Evolutionary conservation across 169 alveolate genomes (phyloP).

Genomic region (Perkinsus marinus): DNA sequence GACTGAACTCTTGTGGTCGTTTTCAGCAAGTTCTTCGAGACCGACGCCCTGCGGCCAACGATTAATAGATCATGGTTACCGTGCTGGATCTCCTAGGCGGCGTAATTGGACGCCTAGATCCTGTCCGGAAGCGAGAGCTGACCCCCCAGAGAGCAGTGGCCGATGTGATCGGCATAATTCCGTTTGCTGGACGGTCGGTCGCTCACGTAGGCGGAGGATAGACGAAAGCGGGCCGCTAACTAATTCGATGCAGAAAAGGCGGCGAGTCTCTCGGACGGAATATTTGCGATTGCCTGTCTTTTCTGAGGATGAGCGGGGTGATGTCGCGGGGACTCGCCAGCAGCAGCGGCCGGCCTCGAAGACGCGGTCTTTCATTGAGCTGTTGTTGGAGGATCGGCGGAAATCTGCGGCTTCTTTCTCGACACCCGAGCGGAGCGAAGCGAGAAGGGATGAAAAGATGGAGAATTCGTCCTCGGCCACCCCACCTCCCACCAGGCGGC

Average conservation of each 20-base stretch:
- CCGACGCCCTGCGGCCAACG: too few relatives aligned
- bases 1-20: too few relatives aligned
- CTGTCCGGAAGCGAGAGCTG: neutral
- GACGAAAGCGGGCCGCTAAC: neutral
- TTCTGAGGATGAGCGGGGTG: neutral
- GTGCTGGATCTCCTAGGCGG: too few relatives aligned
- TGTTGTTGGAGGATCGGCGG: neutral
- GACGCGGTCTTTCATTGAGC: neutral
- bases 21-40: too few relatives aligned
- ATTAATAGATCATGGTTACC: too few relatives aligned
- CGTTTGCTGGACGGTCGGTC: neutral
- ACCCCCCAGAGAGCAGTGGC: neutral
- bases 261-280: neutral
- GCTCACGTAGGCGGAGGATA: neutral
- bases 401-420: neutral
- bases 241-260: neutral
- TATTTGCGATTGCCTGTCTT: neutral
- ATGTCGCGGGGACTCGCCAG: neutral
- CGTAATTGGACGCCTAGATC: too few relatives aligned
- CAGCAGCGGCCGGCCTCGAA: neutral
- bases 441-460: neutral
- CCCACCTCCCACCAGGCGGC: neutral
- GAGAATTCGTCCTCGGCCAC: neutral
- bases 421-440: neutral
- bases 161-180: neutral